A percentile compares a stretch with the other conserved stretches of the same genome.
Conservation (phyloP, 2,329 filamentous ascomycete species). For the Stagonosporopsis chrysanthemi region DNA sequence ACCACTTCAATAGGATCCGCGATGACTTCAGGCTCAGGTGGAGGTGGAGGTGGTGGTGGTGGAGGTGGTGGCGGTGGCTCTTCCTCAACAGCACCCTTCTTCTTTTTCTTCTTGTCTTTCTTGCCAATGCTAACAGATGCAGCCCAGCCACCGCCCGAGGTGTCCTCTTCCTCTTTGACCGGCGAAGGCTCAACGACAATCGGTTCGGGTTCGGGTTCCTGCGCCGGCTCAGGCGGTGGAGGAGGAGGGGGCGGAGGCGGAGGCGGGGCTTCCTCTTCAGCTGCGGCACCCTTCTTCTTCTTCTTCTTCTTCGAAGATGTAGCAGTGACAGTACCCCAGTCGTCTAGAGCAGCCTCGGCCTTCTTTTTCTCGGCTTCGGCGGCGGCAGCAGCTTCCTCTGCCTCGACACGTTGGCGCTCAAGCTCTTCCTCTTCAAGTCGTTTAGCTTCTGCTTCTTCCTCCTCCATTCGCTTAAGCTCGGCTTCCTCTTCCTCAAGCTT, state of each 20-base stretch:
- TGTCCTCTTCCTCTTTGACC: slow-evolving; percentile 41
- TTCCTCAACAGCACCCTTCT: slow-evolving; percentile 35
- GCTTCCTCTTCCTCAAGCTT: slow-evolving; percentile 34
- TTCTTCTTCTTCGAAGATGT: slow-evolving; percentile 48
- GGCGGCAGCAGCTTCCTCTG: slow-evolving; percentile 30
- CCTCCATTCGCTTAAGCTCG: slow-evolving; percentile 17
- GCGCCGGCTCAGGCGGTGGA: slow-evolving; percentile 43
- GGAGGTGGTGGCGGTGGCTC: slow-evolving; percentile 29
- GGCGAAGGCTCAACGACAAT: slow-evolving; percentile 39
- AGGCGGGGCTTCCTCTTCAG: slow-evolving; percentile 28
- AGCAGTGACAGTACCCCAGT: slow-evolving; percentile 29
- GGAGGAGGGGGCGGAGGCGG: slow-evolving; percentile 33
- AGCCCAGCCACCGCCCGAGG: slow-evolving; percentile 37
- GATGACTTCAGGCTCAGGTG: slow-evolving; percentile 25
- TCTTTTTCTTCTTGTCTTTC: slow-evolving; percentile 34
- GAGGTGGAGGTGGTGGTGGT: slow-evolving; percentile 28
- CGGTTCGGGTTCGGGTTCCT: slow-evolving; percentile 45
- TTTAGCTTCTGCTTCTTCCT: slow-evolving; percentile 36
- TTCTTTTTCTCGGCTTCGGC: slow-evolving; percentile 40
- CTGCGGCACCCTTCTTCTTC: slow-evolving; percentile 33
- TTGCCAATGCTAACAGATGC: slow-evolving; percentile 7
- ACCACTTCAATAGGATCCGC: slow-evolving; percentile 24
- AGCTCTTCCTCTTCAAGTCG: slow-evolving; percentile 35
- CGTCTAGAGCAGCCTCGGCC: slow-evolving; percentile 47
- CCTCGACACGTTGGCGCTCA: slow-evolving; percentile 34